Conservation (phyloP, 805 yeast species). For the Saturnispora sekii region DNA sequence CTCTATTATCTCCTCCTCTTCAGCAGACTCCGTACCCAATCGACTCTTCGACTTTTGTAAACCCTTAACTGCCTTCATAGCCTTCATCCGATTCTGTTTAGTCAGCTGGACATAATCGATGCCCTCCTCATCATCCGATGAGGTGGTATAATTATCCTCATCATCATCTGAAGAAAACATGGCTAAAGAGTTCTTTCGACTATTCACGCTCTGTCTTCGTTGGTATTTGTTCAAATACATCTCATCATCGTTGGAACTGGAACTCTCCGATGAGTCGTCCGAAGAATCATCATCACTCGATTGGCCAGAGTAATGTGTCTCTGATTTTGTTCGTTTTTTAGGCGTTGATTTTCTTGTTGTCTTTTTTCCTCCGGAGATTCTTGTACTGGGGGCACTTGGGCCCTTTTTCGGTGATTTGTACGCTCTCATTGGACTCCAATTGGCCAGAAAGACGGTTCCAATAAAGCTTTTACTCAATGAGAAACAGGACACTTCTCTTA, state of each 20-base stretch:
- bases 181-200: conserved; percentile 9
- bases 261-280: conserved; percentile 9
- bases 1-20: conserved; percentile 18
- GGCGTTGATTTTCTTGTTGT: conserved; percentile 12
- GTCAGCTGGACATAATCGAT: conserved; percentile 67
- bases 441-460: no score
- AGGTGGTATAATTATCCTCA: conserved; percentile 26
- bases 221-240: conserved; percentile 5
- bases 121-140: conserved; percentile 49
- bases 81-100: conserved; percentile 52
- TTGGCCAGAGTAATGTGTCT: conserved; percentile 14
- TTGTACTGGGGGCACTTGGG: background rate
- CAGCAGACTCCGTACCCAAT: conserved; percentile 5
- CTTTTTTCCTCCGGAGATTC: background rate
- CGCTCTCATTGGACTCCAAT: background rate
- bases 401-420: conserved; percentile 4
- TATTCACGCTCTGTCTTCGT: conserved; percentile 10
- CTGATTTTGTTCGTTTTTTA: conserved; percentile 16
- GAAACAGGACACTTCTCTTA: no score
- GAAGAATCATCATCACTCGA: conserved; percentile 23
- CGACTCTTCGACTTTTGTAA: conserved; percentile 12
- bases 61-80: conserved; percentile 37
- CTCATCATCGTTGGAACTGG: conserved; percentile 9
- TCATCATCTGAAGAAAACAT: conserved; percentile 11
- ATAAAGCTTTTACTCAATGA: no score